phyloP scores from a whole-genome alignment of 176 grass and related monocot species.

The Rhynchospora pubera region DNA sequence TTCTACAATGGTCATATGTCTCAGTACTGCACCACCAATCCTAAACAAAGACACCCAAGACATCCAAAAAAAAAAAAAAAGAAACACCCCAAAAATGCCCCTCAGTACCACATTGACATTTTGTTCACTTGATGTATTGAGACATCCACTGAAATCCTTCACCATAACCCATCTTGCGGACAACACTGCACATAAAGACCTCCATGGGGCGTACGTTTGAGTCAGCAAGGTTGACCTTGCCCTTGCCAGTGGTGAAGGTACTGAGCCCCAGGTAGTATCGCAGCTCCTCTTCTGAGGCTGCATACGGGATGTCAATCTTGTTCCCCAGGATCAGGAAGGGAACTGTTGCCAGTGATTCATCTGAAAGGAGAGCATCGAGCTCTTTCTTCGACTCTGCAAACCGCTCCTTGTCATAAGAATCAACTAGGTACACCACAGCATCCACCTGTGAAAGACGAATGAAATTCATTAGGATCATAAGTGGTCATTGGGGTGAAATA shows the following conservation, averaged over 20 bases:
- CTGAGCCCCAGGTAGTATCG: constrained; percentile 30
- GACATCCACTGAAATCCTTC: constrained; percentile 62
- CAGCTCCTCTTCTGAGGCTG: constrained; percentile 23
- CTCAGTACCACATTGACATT: background rate
- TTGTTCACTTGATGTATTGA: constrained; percentile 52
- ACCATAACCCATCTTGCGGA: constrained; percentile 55
- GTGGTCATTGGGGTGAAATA: background rate
- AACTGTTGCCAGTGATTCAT: constrained; percentile 30
- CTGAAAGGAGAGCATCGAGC: constrained; percentile 37
- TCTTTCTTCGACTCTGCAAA: constrained; percentile 39
- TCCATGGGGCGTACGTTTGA: constrained; percentile 36
- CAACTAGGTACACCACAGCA: constrained; percentile 58
- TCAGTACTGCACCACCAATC: background rate
- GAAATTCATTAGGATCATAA: background rate
- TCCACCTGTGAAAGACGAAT: constrained; percentile 30
- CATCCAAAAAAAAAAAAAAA: background rate
- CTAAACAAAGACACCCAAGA: background rate
- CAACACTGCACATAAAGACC: constrained; percentile 71
- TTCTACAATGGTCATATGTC: background rate
- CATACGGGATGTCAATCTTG: constrained; percentile 46
- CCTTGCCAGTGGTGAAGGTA: constrained; percentile 44
- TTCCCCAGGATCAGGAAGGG: constrained; percentile 63
- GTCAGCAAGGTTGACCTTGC: constrained; percentile 11
- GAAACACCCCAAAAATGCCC: background rate
- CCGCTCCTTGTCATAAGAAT: constrained; percentile 32